Evolutionary conservation across 2,329 filamentous ascomycete genomes (phyloP).

Genomic region (Lasiodiplodia citricola): DNA sequence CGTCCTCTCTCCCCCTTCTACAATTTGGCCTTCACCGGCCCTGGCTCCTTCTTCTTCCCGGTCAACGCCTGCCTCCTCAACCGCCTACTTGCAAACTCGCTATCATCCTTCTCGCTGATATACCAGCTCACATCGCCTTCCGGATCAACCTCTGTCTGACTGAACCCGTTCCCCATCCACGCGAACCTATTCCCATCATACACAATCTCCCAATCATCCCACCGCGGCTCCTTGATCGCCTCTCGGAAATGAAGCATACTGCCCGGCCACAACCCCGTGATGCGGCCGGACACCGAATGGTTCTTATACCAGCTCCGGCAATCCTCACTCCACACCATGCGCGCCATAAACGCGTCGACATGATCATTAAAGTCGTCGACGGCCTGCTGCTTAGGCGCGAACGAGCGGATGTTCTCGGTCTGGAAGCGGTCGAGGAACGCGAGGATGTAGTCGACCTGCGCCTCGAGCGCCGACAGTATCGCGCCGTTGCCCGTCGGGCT

Average conservation of each 20-base stretch:
- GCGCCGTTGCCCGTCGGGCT: slow-evolving; percentile 50
- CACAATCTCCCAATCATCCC: slow-evolving; percentile 51
- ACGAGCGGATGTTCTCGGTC: slow-evolving; percentile 53
- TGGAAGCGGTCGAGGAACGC: slow-evolving; percentile 57
- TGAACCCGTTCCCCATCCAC: slow-evolving; percentile 53
- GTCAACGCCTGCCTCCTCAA: slow-evolving; percentile 5
- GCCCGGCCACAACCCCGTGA: slow-evolving; percentile 48
- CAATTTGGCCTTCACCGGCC: background rate
- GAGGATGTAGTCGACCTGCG: slow-evolving; percentile 49
- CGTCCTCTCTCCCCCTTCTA: background rate
- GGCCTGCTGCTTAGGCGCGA: slow-evolving; percentile 53
- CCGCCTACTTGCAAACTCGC: slow-evolving; percentile 29
- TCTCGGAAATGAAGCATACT: slow-evolving; percentile 46
- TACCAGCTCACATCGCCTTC: slow-evolving; percentile 45
- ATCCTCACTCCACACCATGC: slow-evolving; percentile 41
- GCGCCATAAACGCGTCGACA: slow-evolving; percentile 45
- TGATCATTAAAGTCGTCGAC: slow-evolving; percentile 58
- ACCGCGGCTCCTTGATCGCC: slow-evolving; percentile 43
- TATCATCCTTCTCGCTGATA: slow-evolving; percentile 41
- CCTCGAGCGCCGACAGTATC: slow-evolving; percentile 49
- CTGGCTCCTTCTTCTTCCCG: background rate
- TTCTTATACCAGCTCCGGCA: slow-evolving; percentile 48
- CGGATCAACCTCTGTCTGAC: slow-evolving; percentile 41
- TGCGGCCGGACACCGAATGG: slow-evolving; percentile 47
- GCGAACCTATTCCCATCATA: slow-evolving; percentile 48